phyloP scores from a whole-genome alignment of 805 yeast species.

The Clavispora carvajalis region DNA sequence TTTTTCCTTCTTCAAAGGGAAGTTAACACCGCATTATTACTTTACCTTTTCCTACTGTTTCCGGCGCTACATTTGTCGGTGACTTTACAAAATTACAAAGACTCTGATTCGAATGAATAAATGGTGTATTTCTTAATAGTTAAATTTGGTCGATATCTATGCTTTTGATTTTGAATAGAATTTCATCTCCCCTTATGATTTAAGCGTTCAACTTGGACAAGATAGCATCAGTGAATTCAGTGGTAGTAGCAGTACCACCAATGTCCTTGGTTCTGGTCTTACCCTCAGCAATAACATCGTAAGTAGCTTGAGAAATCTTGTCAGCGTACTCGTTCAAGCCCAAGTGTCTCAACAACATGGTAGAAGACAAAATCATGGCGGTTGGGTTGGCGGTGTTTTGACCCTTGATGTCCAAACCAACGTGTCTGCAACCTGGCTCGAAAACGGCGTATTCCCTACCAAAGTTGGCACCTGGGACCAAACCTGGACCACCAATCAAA shows the following conservation, averaged over 20 bases:
- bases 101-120: not conserved
- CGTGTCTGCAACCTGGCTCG: slow-evolving; percentile 99
- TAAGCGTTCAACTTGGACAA: slow-evolving; percentile 54
- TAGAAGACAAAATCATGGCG: slow-evolving; percentile 88
- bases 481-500: slow-evolving; percentile 94
- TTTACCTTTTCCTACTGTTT: not conserved
- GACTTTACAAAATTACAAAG: not conserved
- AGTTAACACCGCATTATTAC: no score
- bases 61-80: no score
- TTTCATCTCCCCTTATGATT: not conserved
- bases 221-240: slow-evolving; percentile 92
- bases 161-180: not conserved
- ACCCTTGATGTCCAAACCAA: slow-evolving; percentile 94
- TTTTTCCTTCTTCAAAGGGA: no score
- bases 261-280: slow-evolving; percentile 80
- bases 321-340: slow-evolving; percentile 83
- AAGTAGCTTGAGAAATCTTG: slow-evolving; percentile 83
- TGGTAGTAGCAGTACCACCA: slow-evolving; percentile 85
- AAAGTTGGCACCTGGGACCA: slow-evolving; percentile 96
- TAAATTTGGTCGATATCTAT: slow-evolving; percentile 1
- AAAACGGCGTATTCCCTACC: slow-evolving; percentile 97
- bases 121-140: slow-evolving; percentile 1
- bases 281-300: slow-evolving; percentile 86
- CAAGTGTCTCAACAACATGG: slow-evolving; percentile 91
- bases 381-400: slow-evolving; percentile 96